Conservation (phyloP, 805 yeast genomes). For the Lachancea thermotolerans region DNA sequence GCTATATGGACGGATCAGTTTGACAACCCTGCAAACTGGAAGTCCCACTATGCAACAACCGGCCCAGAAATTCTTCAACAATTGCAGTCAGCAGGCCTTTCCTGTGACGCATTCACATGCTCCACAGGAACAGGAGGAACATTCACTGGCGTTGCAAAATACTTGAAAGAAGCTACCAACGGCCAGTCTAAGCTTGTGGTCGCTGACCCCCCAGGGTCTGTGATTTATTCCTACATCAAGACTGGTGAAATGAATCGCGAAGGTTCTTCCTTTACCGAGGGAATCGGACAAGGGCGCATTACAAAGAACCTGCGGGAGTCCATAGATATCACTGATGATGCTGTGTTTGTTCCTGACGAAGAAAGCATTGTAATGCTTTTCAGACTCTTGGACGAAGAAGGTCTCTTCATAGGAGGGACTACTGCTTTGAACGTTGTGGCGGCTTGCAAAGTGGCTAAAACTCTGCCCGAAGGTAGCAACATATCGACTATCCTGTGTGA, state of each 20-base stretch:
- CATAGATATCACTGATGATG: conserved; percentile 68
- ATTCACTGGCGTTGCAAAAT: conserved; percentile 78
- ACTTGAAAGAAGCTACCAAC: conserved; percentile 59
- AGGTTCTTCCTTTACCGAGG: conserved; percentile 90
- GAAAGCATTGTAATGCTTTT: conserved; percentile 80
- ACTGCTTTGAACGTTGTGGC: conserved; percentile 88
- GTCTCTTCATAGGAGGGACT: conserved; percentile 85
- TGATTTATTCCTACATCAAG: conserved; percentile 69
- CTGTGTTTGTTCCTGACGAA: conserved; percentile 69
- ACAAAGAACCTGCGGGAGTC: conserved; percentile 76
- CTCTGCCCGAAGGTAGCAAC: conserved; percentile 69
- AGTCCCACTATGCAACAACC: conserved; percentile 81
- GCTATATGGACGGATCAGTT: conserved; percentile 94
- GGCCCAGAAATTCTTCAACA: conserved; percentile 93
- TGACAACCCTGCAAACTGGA: conserved; percentile 81
- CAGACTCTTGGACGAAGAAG: conserved; percentile 80
- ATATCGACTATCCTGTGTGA: conserved; percentile 88
- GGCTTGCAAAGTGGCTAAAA: conserved; percentile 68
- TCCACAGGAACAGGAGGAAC: conserved; percentile 94
- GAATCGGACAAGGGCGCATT: conserved; percentile 92
- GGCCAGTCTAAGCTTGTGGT: conserved; percentile 57
- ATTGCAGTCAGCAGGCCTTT: conserved; percentile 45
- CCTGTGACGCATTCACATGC: conserved; percentile 80
- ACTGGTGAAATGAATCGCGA: conserved; percentile 64
- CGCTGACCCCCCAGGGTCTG: conserved; percentile 94